Base-by-base conservation (phyloP, 192 early-diverging fungal species). In the Gamsiella multidivaricata region DNA sequence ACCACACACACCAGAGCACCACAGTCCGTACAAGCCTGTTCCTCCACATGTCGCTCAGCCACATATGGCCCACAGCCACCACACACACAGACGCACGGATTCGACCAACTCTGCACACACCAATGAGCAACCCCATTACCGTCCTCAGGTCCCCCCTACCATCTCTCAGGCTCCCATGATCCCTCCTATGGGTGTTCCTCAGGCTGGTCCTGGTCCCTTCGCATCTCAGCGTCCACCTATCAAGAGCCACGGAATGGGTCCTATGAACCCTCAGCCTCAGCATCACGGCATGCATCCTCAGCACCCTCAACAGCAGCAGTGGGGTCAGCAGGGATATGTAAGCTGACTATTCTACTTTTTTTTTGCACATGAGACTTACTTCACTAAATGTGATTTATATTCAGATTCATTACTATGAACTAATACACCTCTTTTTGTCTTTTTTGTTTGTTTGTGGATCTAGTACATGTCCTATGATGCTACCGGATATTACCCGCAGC, bases 41-140 rank as follows among this genome's bases (percentile, higher is more conserved):
- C 71, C 60, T 65, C 67, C 28, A 22, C 64, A 56, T 50, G 66
- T 47, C 32, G 68, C 65, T 52, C 67, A 68, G 65, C 49, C 62
- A 26, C 66, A 61, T 26, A 43, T 63, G 59, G 54, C 51, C 42
- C 78, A 66, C 57, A 63, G 42, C 33, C 65, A 53, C 36, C 70
- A 54, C 61, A 37, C 61, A 2, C 69, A 74, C 74, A 65, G 54
- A 42, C 70, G 64, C 60, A 79, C 69, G 41, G 71, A 73, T 54
- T 78, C 58, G 53, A 79, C 61, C 53, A 70, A 69, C 1, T 78
- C 73, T 17, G 55, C 71, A 39, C 80, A 85, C 62, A 26, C 61
- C 71, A 83, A 69, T 53, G 75, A 69, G 50, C 69, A 53, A 47
- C 65, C 63, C 65, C 71, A 80, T 54, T 65, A 71, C 69, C 81